phyloP scores from a whole-genome alignment of 495 filamentous ascomycete species.

The Chlorociboria aeruginascens region DNA sequence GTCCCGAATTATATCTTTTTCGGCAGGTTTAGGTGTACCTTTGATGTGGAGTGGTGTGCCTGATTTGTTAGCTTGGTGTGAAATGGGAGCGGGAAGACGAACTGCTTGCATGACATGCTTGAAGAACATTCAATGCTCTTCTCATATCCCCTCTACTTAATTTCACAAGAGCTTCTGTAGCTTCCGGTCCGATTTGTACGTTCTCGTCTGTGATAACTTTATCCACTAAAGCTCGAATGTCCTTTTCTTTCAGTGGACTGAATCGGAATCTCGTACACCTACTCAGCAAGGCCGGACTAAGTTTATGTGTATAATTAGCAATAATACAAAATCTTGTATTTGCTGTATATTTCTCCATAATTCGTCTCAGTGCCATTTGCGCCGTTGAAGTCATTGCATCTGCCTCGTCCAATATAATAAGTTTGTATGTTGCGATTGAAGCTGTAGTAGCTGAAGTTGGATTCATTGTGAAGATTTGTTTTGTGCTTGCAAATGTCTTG shows the following conservation, averaged over 20 bases:
- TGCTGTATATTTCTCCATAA: slow-evolving; percentile 99
- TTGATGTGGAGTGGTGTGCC: slow-evolving; percentile 59
- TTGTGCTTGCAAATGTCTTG: slow-evolving; percentile 86
- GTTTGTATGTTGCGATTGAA: slow-evolving; percentile 51
- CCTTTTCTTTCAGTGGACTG: slow-evolving; percentile 76
- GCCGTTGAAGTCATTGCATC: slow-evolving; percentile 96
- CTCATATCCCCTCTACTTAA: slow-evolving; percentile 96
- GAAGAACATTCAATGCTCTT: slow-evolving; percentile 85
- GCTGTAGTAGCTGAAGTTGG: slow-evolving; percentile 52
- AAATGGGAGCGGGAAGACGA: slow-evolving; percentile 23
- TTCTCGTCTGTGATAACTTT: slow-evolving; percentile 80
- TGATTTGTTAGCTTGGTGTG: slow-evolving; percentile 1
- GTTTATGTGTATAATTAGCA: slow-evolving; percentile 97
- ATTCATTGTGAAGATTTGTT: slow-evolving; percentile 43
- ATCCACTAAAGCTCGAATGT: slow-evolving; percentile 76
- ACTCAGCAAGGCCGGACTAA: slow-evolving; percentile 87
- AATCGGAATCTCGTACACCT: slow-evolving; percentile 94
- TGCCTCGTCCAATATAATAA: slow-evolving; percentile 96
- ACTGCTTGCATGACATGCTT: slow-evolving; percentile 93
- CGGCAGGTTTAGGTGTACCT: slow-evolving; percentile 44
- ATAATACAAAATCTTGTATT: slow-evolving; percentile 98
- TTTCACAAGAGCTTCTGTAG: slow-evolving; percentile 65
- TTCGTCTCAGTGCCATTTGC: slow-evolving; percentile 91
- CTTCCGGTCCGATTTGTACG: slow-evolving; percentile 70
- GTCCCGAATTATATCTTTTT: slow-evolving; percentile 55